These are phyloP conservation scores for Sonneratia caseolaris DNA, from an alignment of 345 rosid species.

Conservation along the genomic window DNA sequence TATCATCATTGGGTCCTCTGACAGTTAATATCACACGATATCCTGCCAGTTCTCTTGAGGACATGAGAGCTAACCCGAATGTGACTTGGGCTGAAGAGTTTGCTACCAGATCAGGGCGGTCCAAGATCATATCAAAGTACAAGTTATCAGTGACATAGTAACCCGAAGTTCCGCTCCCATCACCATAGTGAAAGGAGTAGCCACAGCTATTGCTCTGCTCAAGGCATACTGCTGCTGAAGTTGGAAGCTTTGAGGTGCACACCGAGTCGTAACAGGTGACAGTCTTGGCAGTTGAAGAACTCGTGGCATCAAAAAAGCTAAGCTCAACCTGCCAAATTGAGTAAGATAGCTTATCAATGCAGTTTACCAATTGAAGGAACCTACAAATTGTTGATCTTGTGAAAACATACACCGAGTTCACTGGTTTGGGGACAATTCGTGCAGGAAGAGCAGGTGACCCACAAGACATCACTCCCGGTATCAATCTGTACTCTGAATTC, in stretches of 20 bases:
- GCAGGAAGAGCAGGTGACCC: conserved; percentile 80
- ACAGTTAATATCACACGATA: too few species aligned
- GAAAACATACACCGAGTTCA: conserved; percentile 61
- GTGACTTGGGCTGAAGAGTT: conserved; percentile 70
- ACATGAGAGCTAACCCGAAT: conserved; percentile 55
- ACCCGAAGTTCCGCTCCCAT: conserved; percentile 91
- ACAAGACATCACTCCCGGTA: conserved; percentile 86
- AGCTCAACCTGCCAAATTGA: conserved; percentile 49
- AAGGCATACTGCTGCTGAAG: conserved; percentile 56
- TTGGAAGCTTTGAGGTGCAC: conserved; percentile 22
- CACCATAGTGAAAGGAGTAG: conserved; percentile 77
- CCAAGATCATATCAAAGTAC: conserved; percentile 57
- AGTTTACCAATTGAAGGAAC: conserved; percentile 9
- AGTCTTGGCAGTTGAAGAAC: conserved; percentile 49
- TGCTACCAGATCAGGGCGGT: conserved; percentile 36
- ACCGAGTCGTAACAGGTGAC: conserved; percentile 39
- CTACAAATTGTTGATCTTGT: background rate
- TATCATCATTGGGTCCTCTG: conserved; percentile 9
- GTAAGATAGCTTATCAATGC: conserved; percentile 7
- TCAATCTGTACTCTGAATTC: conserved; percentile 94
- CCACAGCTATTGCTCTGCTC: conserved; percentile 51
- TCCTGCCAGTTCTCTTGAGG: too few species aligned
- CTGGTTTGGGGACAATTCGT: conserved; percentile 65
- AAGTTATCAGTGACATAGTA: conserved; percentile 63
- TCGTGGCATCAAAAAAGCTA: conserved; percentile 48